Conservation (phyloP, 768 basidiomycete species). For the Mycena epipterygia region DNA sequence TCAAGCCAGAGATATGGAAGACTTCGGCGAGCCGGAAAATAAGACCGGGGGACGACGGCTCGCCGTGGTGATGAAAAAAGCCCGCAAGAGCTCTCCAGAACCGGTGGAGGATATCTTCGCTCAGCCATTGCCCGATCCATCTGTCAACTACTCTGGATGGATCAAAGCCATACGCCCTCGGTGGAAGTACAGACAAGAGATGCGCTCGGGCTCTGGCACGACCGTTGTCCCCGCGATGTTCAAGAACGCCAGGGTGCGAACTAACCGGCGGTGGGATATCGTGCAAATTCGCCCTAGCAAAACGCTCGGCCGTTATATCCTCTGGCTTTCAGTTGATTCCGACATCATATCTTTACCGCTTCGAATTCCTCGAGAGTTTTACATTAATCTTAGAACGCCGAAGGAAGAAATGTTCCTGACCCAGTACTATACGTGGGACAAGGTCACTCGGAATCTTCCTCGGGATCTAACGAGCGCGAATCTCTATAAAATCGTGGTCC, state of each 20-base stretch:
- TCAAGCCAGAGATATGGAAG: slow-evolving; percentile 72
- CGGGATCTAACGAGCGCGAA: slow-evolving; percentile 82
- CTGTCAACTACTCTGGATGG: slow-evolving; percentile 79
- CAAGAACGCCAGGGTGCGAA: slow-evolving; percentile 67
- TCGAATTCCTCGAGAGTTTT: slow-evolving; percentile 92
- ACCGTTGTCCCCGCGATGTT: slow-evolving; percentile 81
- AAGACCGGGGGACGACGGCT: slow-evolving; percentile 55
- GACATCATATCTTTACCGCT: slow-evolving; percentile 86
- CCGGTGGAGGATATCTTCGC: slow-evolving; percentile 48
- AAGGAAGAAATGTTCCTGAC: slow-evolving; percentile 76
- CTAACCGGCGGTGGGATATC: slow-evolving; percentile 89
- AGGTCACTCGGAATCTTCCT: slow-evolving; percentile 84
- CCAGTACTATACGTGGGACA: slow-evolving; percentile 77
- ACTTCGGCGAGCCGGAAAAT: slow-evolving; percentile 51
- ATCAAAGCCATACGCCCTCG: slow-evolving; percentile 79
- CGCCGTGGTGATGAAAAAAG: slow-evolving; percentile 68
- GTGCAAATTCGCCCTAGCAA: slow-evolving; percentile 88
- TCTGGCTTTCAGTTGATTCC: slow-evolving; percentile 90
- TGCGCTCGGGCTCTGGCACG: slow-evolving; percentile 57
- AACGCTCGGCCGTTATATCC: slow-evolving; percentile 82
- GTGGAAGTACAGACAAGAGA: slow-evolving; percentile 77
- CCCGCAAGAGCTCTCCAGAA: slow-evolving; percentile 60
- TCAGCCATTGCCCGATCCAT: slow-evolving; percentile 72
- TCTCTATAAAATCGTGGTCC: slow-evolving; percentile 86
- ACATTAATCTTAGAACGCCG: slow-evolving; percentile 86